phyloP scores from a whole-genome alignment of 2,329 filamentous ascomycete genomes.

The Colletotrichum sp. region DNA sequence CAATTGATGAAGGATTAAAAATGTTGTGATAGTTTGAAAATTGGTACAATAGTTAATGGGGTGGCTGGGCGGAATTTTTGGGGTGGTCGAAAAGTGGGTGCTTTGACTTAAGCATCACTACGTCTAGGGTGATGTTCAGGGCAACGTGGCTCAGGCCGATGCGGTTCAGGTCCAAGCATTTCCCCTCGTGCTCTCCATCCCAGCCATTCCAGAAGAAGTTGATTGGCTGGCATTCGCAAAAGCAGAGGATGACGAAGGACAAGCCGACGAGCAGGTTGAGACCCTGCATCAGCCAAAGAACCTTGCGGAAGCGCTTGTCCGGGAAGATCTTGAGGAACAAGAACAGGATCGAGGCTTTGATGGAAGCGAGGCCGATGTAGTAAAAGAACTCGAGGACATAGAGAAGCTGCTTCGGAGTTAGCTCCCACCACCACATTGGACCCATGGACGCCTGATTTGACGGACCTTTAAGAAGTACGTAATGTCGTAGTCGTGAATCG shows the following conservation, averaged over 20 bases:
- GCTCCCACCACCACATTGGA: not conserved
- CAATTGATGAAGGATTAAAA: too few species aligned
- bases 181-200: not conserved
- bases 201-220: not conserved
- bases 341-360: slow-evolving; percentile 3
- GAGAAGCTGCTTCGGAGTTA: slow-evolving; percentile 23
- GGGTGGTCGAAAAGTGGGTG: too few species aligned
- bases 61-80: too few species aligned
- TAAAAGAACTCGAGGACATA: slow-evolving; percentile 33
- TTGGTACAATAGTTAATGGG: too few species aligned
- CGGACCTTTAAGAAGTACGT: slow-evolving; percentile 31
- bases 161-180: not conserved
- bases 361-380: slow-evolving; percentile 27
- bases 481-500: slow-evolving; percentile 26
- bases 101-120: not conserved
- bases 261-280: not conserved
- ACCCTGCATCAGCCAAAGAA: not conserved
- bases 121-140: not conserved
- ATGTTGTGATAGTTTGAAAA: too few species aligned
- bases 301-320: not conserved
- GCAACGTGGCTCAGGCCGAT: not conserved
- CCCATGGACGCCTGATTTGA: accelerated
- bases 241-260: not conserved
- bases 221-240: not conserved
- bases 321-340: not conserved